A percentile compares a stretch with the other conserved stretches of the same genome.
Evolutionary conservation across 2,329 filamentous ascomycete genomes (phyloP).

Genomic region (Clarireedia hainanense): DNA sequence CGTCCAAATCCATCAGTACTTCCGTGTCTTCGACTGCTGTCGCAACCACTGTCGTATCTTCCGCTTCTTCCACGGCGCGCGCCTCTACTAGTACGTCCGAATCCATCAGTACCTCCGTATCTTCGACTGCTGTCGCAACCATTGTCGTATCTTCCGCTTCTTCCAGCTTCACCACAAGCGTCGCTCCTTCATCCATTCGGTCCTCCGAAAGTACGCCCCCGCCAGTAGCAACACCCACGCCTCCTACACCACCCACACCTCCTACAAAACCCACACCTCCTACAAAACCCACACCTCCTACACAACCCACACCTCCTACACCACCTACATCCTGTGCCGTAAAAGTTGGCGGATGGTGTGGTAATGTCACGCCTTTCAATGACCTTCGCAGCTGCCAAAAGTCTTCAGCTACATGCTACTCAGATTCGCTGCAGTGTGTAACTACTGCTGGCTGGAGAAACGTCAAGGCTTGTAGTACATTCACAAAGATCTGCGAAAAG

Average conservation of each 20-base stretch:
- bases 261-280: background rate
- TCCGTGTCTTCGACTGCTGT: background rate
- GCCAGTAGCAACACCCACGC: background rate
- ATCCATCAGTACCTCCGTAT: background rate
- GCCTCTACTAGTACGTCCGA: background rate
- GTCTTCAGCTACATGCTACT: constrained; percentile 1
- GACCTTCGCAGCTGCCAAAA: constrained; percentile 5
- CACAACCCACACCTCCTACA: background rate
- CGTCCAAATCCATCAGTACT: background rate
- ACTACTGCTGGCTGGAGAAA: constrained; percentile 1
- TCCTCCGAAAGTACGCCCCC: background rate
- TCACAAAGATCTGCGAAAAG: constrained; percentile 1
- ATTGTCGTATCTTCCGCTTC: background rate
- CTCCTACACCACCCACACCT: background rate
- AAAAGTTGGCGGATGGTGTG: constrained; percentile 3
- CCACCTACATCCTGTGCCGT: constrained; percentile 1
- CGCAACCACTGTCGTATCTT: background rate
- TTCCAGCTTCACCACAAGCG: background rate
- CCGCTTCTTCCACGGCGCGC: background rate
- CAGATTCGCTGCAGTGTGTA: background rate
- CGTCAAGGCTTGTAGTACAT: background rate
- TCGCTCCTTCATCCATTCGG: background rate
- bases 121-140: background rate
- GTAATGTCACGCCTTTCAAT: background rate
- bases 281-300: background rate